Evolutionary conservation across 2,329 filamentous ascomycete genomes (phyloP).

Genomic region (Alternaria longipes): DNA sequence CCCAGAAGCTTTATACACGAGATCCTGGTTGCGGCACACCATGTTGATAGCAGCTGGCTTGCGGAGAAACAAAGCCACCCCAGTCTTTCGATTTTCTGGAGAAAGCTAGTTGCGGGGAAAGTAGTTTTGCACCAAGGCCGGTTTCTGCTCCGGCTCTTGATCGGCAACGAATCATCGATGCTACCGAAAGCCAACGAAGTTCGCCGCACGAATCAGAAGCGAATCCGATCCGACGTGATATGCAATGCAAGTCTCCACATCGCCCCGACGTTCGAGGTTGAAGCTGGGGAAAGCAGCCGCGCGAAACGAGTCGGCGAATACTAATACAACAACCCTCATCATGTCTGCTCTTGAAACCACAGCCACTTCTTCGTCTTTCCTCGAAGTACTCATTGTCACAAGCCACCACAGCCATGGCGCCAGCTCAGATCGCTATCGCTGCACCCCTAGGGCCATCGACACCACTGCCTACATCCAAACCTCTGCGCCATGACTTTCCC

Average conservation of each 20-base stretch:
- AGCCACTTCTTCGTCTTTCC: not conserved
- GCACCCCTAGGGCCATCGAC: constrained; percentile 7
- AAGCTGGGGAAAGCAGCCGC: not conserved
- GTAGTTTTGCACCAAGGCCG: constrained; percentile 1
- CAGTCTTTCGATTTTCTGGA: constrained; percentile 11
- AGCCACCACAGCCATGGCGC: constrained; percentile 24
- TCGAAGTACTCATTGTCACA: not conserved
- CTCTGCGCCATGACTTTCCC: not conserved
- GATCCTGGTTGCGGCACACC: not conserved
- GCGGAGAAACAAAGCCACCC: constrained; percentile 6
- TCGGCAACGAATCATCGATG: not conserved
- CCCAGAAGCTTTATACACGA: constrained; percentile 9
- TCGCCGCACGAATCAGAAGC: constrained; percentile 1
- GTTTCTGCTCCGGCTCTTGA: not conserved
- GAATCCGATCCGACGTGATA: constrained; percentile 9
- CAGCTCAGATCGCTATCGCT: constrained; percentile 29
- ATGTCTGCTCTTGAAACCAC: not conserved
- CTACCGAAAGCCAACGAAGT: not conserved
- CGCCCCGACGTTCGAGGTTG: not conserved
- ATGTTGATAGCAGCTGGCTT: constrained; percentile 1
- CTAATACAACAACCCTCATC: not conserved
- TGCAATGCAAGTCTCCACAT: constrained; percentile 4
- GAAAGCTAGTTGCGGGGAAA: constrained; percentile 12
- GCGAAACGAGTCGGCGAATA: not conserved
- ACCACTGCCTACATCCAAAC: not conserved